These are phyloP conservation scores for Sicyos edulis DNA, from an alignment of 306 rosid genomes.

Conservation along the genomic window DNA sequence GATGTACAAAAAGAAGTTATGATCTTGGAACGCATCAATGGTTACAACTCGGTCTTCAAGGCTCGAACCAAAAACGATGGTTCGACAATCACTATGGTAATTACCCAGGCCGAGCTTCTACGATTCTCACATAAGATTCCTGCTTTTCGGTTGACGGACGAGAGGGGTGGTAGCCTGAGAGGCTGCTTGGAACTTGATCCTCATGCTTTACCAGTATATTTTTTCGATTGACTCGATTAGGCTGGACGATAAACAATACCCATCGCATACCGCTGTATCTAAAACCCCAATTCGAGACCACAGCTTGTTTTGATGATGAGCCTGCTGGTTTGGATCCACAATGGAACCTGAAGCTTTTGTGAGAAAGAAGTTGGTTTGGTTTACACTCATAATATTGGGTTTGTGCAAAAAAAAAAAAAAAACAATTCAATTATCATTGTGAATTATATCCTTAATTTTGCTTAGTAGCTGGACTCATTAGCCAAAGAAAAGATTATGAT, in stretches of 20 bases:
- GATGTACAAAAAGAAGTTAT: conserved; percentile 35
- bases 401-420: neutral
- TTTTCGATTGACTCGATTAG: conserved; percentile 26
- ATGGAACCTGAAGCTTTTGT: neutral
- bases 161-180: conserved; percentile 45
- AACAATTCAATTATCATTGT: conserved; percentile 2
- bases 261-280: too few species aligned
- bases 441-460: conserved; percentile 11
- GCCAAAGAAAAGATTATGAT: neutral
- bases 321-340: neutral
- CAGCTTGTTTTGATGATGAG: neutral
- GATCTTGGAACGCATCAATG: conserved; percentile 48
- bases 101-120: conserved; percentile 51
- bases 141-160: conserved; percentile 58
- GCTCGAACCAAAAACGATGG: conserved; percentile 31
- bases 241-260: neutral
- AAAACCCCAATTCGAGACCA: too few species aligned
- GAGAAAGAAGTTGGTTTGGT: neutral
- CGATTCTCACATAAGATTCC: conserved; percentile 84
- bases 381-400: neutral
- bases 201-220: conserved; percentile 53
- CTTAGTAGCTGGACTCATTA: neutral
- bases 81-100: conserved; percentile 28
- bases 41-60: conserved; percentile 54
- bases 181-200: conserved; percentile 90